phyloP scores from a whole-genome alignment of 2,329 filamentous ascomycete species.

The Annulohypoxylon truncatum region DNA sequence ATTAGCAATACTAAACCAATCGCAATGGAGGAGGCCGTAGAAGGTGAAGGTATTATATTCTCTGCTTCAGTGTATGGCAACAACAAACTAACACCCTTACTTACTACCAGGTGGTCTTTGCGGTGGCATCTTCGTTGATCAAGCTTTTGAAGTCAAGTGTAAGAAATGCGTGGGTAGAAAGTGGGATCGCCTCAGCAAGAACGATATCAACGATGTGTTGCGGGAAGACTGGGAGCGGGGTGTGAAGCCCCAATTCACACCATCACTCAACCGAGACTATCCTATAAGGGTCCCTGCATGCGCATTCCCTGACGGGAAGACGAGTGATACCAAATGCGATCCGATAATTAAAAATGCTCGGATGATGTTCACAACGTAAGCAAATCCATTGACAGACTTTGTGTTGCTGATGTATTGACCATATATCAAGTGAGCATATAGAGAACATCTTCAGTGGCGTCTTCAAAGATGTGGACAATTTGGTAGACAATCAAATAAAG shows the following conservation, averaged over 20 bases:
- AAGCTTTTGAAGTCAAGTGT: conserved; percentile 4
- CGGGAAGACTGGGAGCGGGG: conserved; percentile 6
- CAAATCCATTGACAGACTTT: no score
- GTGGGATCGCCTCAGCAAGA: conserved; percentile 4
- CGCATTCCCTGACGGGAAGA: no score
- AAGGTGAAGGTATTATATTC: background rate
- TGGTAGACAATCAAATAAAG: conserved; percentile 24
- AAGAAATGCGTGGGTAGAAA: no score
- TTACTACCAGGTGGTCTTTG: background rate
- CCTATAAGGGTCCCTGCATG: no score
- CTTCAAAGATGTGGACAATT: conserved; percentile 1
- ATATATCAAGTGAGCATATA: no score
- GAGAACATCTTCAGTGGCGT: conserved; percentile 10
- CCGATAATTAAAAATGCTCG: no score
- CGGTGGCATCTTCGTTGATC: conserved; percentile 10
- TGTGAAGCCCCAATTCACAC: no score
- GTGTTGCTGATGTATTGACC: no score
- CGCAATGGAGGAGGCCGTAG: conserved; percentile 4
- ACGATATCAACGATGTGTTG: conserved; percentile 5
- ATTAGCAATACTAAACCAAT: conserved; percentile 13
- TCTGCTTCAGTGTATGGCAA: no score
- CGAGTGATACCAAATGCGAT: no score
- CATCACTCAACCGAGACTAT: no score
- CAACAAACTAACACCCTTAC: background rate
- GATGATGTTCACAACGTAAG: no score